Conservation (phyloP, 1,284 basidiomycete genomes). For the Megacollybia platyphylla region DNA sequence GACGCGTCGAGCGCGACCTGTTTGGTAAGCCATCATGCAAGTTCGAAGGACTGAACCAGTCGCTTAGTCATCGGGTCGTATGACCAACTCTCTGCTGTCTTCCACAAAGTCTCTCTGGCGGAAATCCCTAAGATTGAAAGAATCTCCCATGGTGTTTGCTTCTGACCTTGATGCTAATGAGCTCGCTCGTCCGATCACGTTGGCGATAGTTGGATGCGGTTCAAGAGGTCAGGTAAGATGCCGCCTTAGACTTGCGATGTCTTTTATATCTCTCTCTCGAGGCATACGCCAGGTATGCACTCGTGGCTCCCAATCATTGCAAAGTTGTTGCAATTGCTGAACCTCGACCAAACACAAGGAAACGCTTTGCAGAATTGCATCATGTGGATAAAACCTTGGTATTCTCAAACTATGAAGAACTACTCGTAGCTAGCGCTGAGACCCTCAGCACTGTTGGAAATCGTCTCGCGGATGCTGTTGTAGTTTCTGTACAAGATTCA, state of each 20-base stretch:
- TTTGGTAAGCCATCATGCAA: background rate
- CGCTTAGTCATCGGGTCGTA: background rate
- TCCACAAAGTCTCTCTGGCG: constrained; percentile 24
- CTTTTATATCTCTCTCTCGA: constrained; percentile 14
- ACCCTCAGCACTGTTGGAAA: constrained; percentile 46
- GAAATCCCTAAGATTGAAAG: constrained; percentile 16
- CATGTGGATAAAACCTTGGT: constrained; percentile 50
- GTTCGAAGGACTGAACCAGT: too few relatives aligned
- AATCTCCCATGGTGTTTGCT: constrained; percentile 5
- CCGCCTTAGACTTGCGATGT: background rate
- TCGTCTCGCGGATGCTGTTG: constrained; percentile 67
- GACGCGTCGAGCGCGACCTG: background rate
- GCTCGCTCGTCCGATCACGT: constrained; percentile 24
- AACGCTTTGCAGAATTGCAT: constrained; percentile 41
- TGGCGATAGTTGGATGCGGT: constrained; percentile 64
- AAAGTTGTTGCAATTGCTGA: constrained; percentile 77
- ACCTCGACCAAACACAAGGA: constrained; percentile 55
- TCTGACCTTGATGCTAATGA: constrained; percentile 8
- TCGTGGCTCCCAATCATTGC: constrained; percentile 46
- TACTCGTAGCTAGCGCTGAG: constrained; percentile 55
- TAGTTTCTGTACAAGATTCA: constrained; percentile 68
- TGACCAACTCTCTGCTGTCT: constrained; percentile 5
- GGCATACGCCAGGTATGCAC: constrained; percentile 58
- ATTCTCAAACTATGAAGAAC: constrained; percentile 62
- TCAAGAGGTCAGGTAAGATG: constrained; percentile 56